phyloP scores from a whole-genome alignment of 306 rosid genomes.

The Gastrolobium bilobum region DNA sequence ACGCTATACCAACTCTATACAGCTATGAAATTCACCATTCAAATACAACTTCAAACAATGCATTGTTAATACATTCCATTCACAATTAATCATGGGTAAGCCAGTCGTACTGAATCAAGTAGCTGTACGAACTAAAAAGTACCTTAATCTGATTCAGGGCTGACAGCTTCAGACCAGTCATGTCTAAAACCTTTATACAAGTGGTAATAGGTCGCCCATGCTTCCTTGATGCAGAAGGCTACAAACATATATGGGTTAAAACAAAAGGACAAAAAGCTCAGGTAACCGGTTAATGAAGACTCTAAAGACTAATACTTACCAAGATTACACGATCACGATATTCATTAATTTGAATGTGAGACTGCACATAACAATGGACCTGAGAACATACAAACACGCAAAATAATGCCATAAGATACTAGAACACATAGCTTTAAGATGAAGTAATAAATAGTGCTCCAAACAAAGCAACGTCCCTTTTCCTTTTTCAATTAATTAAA shows the following conservation, averaged over 20 bases:
- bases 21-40: slow-evolving; percentile 33
- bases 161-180: slow-evolving; percentile 95
- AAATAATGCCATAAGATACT: slow-evolving; percentile 37
- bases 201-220: slow-evolving; percentile 76
- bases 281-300: slow-evolving; percentile 25
- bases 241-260: slow-evolving; percentile 49
- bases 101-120: slow-evolving; percentile 8
- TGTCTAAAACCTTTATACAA: slow-evolving; percentile 89
- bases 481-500: slow-evolving; percentile 41
- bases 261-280: slow-evolving; percentile 27
- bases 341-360: slow-evolving; percentile 98
- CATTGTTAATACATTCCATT: slow-evolving; percentile 25
- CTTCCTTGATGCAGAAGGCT: slow-evolving; percentile 93
- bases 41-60: slow-evolving; percentile 24
- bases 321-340: slow-evolving; percentile 82
- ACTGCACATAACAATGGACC: slow-evolving; percentile 97
- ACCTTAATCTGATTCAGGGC: slow-evolving; percentile 94
- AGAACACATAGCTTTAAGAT: slow-evolving; percentile 11
- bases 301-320: slow-evolving; percentile 63
- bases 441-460: slow-evolving; percentile 14
- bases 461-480: slow-evolving; percentile 13
- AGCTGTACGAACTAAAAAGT: slow-evolving; percentile 34
- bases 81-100: slow-evolving; percentile 24
- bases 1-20: slow-evolving; percentile 26
- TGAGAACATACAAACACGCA: slow-evolving; percentile 45